Conservation (phyloP, 2,329 filamentous ascomycete species). For the Cladosporium halotolerans region DNA sequence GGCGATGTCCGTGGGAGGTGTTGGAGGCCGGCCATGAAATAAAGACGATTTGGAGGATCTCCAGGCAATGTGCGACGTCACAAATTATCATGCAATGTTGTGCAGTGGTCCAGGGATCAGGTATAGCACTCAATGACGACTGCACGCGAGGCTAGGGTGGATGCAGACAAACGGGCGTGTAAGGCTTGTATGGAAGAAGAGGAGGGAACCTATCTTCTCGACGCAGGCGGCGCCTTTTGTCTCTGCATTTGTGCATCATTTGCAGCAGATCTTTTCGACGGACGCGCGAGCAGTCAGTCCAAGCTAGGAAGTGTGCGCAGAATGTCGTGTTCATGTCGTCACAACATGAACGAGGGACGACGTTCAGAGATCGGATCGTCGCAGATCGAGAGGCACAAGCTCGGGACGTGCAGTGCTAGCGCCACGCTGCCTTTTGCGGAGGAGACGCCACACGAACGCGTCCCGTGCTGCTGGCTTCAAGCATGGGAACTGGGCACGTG, state of each 20-base stretch:
- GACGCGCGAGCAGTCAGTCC: not conserved
- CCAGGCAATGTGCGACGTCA: not conserved
- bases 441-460: not conserved
- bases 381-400: not conserved
- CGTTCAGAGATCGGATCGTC: conserved; percentile 1
- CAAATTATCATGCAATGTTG: not conserved
- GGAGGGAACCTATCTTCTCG: not conserved
- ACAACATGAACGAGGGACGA: not conserved
- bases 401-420: not conserved
- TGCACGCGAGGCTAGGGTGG: not conserved
- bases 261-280: not conserved
- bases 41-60: not conserved
- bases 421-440: not conserved
- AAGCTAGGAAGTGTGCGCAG: not conserved
- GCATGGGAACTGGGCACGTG: no score
- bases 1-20: conserved; percentile 8
- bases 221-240: not conserved
- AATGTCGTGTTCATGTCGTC: conserved; percentile 10
- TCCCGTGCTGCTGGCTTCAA: no score
- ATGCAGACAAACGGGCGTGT: not conserved
- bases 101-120: not conserved
- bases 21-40: conserved; percentile 5
- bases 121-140: conserved; percentile 9
- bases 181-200: not conserved
- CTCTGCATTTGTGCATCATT: not conserved